Conservation (phyloP, 1,284 basidiomycete species). For the Meira nashicola region DNA sequence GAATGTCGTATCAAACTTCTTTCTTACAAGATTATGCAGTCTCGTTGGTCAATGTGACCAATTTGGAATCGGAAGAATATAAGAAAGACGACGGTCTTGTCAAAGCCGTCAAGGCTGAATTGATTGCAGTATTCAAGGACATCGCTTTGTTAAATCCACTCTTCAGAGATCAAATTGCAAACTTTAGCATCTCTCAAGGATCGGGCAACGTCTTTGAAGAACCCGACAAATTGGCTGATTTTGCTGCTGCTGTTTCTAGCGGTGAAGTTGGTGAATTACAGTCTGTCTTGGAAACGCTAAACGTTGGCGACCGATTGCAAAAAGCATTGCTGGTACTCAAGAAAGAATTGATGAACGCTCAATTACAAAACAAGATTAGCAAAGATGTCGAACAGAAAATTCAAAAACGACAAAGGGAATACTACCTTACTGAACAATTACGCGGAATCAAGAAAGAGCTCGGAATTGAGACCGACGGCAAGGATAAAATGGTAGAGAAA, state of each 20-base stretch:
- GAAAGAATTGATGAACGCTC: slow-evolving; percentile 96
- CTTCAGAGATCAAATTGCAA: slow-evolving; percentile 96
- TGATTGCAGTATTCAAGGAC: slow-evolving; percentile 97
- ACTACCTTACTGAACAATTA: slow-evolving; percentile 96
- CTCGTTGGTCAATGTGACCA: slow-evolving; percentile 85
- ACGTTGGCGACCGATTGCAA: slow-evolving; percentile 81
- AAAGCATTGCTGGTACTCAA: slow-evolving; percentile 89
- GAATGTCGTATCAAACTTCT: slow-evolving; percentile 68
- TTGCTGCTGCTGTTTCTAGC: slow-evolving; percentile 90
- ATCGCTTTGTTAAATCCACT: slow-evolving; percentile 94
- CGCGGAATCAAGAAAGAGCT: slow-evolving; percentile 99
- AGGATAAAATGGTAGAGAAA: slow-evolving; percentile 94
- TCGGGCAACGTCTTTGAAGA: slow-evolving; percentile 98
- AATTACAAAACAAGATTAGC: slow-evolving; percentile 88
- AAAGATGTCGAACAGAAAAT: slow-evolving; percentile 95
- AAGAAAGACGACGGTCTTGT: slow-evolving; percentile 70
- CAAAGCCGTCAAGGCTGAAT: slow-evolving; percentile 91
- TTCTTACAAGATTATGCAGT: slow-evolving; percentile 86
- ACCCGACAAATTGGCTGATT: slow-evolving; percentile 95
- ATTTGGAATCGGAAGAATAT: slow-evolving; percentile 72
- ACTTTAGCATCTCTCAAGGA: slow-evolving; percentile 90
- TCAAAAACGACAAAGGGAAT: slow-evolving; percentile 92
- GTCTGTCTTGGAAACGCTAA: slow-evolving; percentile 81
- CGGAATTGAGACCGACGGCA: slow-evolving; percentile 93
- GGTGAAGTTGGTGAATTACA: slow-evolving; percentile 88